phyloP scores from a whole-genome alignment of 2,329 filamentous ascomycete species.

The Aspergillus amoenus region DNA sequence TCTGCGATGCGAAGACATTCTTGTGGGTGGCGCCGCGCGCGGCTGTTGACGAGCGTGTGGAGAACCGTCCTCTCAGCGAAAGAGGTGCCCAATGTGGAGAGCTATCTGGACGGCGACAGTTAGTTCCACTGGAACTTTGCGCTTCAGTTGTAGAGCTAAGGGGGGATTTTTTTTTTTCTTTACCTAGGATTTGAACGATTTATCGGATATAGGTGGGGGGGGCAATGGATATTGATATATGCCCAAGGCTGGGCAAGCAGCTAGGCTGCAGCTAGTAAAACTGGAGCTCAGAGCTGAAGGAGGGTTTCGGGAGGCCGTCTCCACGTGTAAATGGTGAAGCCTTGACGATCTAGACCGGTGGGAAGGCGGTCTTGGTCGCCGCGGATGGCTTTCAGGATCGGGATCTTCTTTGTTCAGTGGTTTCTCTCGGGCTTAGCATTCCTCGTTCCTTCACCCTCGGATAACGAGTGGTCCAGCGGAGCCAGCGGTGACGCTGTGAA shows the following conservation, averaged over 20 bases:
- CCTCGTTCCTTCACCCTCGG: slow-evolving; percentile 1
- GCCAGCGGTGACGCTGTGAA: neutral
- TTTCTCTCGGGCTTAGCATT: neutral
- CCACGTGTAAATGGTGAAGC: slow-evolving; percentile 5
- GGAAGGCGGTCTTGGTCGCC: neutral
- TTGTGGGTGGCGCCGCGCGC: slow-evolving; percentile 27
- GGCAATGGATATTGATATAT: slow-evolving; percentile 3
- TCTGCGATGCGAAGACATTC: slow-evolving; percentile 28
- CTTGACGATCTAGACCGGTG: slow-evolving; percentile 7
- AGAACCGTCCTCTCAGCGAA: slow-evolving; percentile 20
- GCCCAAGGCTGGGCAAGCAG: slow-evolving; percentile 3
- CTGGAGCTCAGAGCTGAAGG: neutral
- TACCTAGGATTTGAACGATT: neutral
- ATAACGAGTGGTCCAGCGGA: neutral
- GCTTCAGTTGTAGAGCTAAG: neutral
- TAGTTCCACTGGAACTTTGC: neutral
- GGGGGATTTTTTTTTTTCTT: neutral
- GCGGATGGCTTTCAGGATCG: neutral
- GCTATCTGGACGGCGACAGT: neutral
- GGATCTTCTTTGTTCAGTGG: neutral
- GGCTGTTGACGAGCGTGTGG: slow-evolving; percentile 25
- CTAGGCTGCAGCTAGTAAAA: slow-evolving; percentile 1
- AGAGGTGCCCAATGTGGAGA: slow-evolving; percentile 16
- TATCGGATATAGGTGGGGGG: slow-evolving; percentile 5
- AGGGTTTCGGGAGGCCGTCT: neutral